Evolutionary conservation across 768 basidiomycete species (phyloP), one percentile per base, ranked within the genome.

Genomic region (Lentinula edodes): DNA sequence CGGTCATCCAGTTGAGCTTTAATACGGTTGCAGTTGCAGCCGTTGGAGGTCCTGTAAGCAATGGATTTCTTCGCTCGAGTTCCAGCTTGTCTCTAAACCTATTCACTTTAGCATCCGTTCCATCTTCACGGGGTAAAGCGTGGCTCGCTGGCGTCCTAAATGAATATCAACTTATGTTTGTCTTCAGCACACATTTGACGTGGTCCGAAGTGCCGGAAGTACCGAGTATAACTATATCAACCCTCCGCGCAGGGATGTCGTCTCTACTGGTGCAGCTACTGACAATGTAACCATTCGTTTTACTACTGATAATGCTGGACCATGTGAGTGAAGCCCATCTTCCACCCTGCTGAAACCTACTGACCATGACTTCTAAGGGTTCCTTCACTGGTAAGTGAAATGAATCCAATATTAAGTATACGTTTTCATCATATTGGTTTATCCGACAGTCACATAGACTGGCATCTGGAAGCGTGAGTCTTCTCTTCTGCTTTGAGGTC

Each of bases 281-380:
- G 70, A 71, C 57, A 68, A 71, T 28, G 75, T 78, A 36, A 75
- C 74, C 13, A 70, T 84, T 39, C 74, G 81, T 36, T 83, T 80
- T 72, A 62, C 71, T 28, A 78, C 83, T 7, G 53, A 61, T 38
- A 56, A 61, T 48, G 41, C 53, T 56, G 61, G 52, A 28, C 61
- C 53, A 35, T 56, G 52, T 56, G 20, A 43, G 55, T 56, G 34
- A 16, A 58, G 18, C 9, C 20, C 18, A 45, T 58, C 8, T 5
- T 18, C 9, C 18, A 16, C 10, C 1, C 8, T 16, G 13, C 35
- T 42, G 15, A 57, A 43, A 41, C 13, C 23, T 46, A 38, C n/a
- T 51, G 42, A 50, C 18, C 79, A 85, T 68, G 84, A 82, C 70
- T 76, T 81, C 2, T 80, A 80, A 76, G 80, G 79, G 73, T 70